Percentiles rank a stretch among this genome's conserved stretches.
phyloP scores from a whole-genome alignment of 2,329 filamentous ascomycete genomes.

The Lecanosticta acicola region DNA sequence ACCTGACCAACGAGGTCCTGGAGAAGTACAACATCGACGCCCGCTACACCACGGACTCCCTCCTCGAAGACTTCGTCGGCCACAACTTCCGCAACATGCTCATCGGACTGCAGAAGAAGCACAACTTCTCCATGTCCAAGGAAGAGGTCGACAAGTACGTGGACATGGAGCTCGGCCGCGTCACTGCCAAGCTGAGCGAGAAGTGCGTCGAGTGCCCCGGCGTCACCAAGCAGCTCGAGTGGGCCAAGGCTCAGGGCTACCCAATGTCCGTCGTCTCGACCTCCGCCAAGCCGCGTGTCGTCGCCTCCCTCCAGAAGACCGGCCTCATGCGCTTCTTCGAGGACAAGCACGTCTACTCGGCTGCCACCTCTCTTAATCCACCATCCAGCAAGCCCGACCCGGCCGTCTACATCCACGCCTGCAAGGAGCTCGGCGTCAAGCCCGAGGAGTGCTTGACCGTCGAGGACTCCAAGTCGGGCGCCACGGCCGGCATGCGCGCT shows the following conservation, averaged over 20 bases:
- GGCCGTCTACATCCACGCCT: slow-evolving; percentile 75
- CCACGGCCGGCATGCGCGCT: slow-evolving; percentile 68
- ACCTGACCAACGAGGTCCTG: slow-evolving; percentile 82
- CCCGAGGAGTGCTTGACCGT: slow-evolving; percentile 70
- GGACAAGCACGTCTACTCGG: slow-evolving; percentile 70
- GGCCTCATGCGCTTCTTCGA: slow-evolving; percentile 74
- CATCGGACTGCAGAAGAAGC: slow-evolving; percentile 65
- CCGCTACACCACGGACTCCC: slow-evolving; percentile 69
- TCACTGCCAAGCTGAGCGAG: slow-evolving; percentile 66
- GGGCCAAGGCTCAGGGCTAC: slow-evolving; percentile 55
- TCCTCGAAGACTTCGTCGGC: slow-evolving; percentile 83
- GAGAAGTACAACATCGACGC: slow-evolving; percentile 57
- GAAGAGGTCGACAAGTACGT: slow-evolving; percentile 72
- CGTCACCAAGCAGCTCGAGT: slow-evolving; percentile 60
- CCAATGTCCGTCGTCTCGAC: slow-evolving; percentile 74
- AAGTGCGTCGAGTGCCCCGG: slow-evolving; percentile 33
- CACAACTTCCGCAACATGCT: slow-evolving; percentile 96
- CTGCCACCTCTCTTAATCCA: slow-evolving; percentile 67
- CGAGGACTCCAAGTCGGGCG: slow-evolving; percentile 84
- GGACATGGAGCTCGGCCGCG: slow-evolving; percentile 69
- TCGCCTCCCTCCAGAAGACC: slow-evolving; percentile 72
- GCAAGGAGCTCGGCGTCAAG: slow-evolving; percentile 66
- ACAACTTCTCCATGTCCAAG: slow-evolving; percentile 62
- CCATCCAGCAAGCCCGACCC: slow-evolving; percentile 91
- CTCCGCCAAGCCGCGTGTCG: slow-evolving; percentile 70